Conservation (phyloP, 192 early-diverging fungal species). For the Allomyces arbusculus region DNA sequence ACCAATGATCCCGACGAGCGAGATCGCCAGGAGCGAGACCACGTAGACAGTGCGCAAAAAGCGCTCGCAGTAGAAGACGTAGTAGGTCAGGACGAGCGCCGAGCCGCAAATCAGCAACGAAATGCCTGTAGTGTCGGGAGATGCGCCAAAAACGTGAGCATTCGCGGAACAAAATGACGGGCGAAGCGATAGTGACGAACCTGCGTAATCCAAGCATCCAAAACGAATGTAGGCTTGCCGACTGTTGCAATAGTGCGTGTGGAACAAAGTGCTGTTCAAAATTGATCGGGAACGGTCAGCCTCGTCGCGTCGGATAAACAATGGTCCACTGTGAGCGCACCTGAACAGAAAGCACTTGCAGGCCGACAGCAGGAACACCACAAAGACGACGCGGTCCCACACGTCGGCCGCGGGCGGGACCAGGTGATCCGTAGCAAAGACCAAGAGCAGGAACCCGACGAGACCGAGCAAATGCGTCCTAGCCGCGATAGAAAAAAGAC, state of each 20-base stretch:
- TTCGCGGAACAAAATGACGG: too few relatives aligned
- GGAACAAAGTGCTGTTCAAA: neutral
- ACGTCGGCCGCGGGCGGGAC: conserved; percentile 3
- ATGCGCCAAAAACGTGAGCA: too few relatives aligned
- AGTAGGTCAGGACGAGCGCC: conserved; percentile 32
- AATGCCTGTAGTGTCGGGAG: conserved; percentile 15
- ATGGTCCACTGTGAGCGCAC: too few relatives aligned
- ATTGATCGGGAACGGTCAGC: conserved; percentile 9
- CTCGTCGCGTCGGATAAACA: too few relatives aligned
- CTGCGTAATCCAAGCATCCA: neutral
- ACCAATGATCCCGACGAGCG: conserved; percentile 22
- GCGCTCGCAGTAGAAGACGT: conserved; percentile 30
- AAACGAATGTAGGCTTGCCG: conserved; percentile 19
- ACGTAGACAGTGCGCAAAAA: conserved; percentile 20
- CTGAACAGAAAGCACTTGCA: neutral
- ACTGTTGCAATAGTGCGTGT: conserved; percentile 28
- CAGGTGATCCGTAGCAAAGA: conserved; percentile 24
- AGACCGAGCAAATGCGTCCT: conserved; percentile 35
- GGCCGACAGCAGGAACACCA: conserved; percentile 33
- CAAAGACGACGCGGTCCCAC: conserved; percentile 24
- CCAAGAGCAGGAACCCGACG: conserved; percentile 27
- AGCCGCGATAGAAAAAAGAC: neutral
- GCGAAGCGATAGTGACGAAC: neutral
- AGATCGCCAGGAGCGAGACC: conserved; percentile 20
- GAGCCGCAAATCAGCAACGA: conserved; percentile 35